A percentile compares a stretch with the other conserved stretches of the same genome.
These are phyloP conservation scores for Russula emetica DNA, from an alignment of 768 basidiomycete genomes.

Conservation along the genomic window DNA sequence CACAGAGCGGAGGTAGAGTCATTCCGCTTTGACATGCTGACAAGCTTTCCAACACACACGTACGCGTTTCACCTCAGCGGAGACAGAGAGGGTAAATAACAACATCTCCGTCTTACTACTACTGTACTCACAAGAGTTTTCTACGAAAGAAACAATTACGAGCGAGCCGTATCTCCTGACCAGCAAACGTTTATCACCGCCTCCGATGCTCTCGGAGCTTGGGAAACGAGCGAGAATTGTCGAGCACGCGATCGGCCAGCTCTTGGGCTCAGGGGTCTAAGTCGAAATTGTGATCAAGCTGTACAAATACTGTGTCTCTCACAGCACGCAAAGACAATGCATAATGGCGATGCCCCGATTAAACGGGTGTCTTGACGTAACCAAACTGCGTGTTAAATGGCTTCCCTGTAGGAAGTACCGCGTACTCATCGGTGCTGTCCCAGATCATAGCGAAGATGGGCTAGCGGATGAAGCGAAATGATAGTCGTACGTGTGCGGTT, in stretches of 20 bases:
- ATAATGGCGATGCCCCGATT: neutral
- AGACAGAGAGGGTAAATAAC: neutral
- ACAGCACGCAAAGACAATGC: neutral
- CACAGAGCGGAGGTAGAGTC: neutral
- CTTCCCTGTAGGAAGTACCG: neutral
- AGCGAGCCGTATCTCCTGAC: neutral
- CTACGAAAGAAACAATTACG: neutral
- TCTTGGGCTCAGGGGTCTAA: neutral
- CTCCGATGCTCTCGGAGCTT: neutral
- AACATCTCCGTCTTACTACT: neutral
- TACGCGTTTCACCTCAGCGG: neutral
- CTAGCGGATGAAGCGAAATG: neutral
- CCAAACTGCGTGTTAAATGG: neutral
- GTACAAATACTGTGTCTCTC: neutral
- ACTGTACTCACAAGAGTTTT: neutral
- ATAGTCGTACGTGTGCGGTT: neutral
- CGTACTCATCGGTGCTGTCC: neutral
- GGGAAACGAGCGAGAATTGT: neutral
- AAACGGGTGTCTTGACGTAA: neutral
- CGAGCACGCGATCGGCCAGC: neutral
- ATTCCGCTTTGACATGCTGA: neutral
- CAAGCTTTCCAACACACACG: neutral
- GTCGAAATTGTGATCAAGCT: neutral
- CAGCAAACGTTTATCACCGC: neutral
- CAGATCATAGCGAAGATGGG: neutral